Evolutionary conservation across 2,329 filamentous ascomycete genomes (phyloP).

Genomic region (Phoma sp.): DNA sequence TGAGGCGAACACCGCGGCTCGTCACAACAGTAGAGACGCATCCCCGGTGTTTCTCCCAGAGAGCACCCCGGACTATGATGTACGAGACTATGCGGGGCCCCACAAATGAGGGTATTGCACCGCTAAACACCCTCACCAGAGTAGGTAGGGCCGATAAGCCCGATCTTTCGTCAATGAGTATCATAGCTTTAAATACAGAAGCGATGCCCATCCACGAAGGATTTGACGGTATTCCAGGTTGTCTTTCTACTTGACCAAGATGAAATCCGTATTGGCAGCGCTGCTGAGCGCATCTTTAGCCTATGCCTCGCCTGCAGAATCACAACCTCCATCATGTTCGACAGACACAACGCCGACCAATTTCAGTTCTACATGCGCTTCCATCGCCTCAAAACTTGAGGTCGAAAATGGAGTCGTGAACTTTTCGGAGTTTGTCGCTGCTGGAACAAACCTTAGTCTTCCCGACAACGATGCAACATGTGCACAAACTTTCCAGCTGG

Average conservation of each 20-base stretch:
- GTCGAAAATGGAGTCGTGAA: conserved; percentile 46
- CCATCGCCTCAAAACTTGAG: conserved; percentile 38
- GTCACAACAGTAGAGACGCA: not conserved
- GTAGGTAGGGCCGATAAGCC: not conserved
- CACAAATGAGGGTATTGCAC: not conserved
- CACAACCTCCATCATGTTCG: not conserved
- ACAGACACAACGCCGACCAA: conserved; percentile 1
- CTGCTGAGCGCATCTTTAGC: conserved; percentile 12
- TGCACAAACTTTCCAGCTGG: conserved; percentile 32
- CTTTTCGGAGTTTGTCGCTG: conserved; percentile 48
- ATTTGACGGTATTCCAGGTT: not conserved
- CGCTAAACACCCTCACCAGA: not conserved
- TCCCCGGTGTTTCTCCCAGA: not conserved
- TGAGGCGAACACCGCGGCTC: not conserved
- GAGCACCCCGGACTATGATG: conserved; percentile 4
- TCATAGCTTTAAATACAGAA: not conserved
- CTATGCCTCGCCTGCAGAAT: not conserved
- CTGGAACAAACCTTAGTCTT: conserved; percentile 50
- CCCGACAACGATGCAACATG: conserved; percentile 52
- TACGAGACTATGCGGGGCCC: not conserved
- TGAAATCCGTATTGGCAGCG: conserved; percentile 23
- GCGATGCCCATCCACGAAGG: not conserved
- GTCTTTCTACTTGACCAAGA: conserved; percentile 9
- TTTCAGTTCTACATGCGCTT: conserved; percentile 33
- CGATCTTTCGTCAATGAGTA: not conserved